A percentile compares a stretch with the other conserved stretches of the same genome.
Evolutionary conservation across 2,329 filamentous ascomycete species (phyloP).

Genomic region (Podosphaera fusca): DNA sequence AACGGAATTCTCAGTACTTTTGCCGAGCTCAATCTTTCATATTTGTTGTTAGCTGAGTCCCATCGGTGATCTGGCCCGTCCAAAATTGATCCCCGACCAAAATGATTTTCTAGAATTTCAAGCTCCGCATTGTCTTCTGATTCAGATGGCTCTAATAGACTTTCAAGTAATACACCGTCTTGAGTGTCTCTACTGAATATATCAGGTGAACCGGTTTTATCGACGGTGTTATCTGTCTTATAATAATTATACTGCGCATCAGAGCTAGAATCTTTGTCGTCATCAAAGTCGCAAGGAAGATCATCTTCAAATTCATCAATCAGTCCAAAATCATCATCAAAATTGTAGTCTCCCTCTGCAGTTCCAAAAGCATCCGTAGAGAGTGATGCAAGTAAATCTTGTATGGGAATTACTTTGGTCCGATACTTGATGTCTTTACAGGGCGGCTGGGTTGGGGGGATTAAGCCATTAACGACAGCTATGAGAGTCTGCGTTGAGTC

Average conservation of each 20-base stretch:
- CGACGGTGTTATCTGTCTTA: conserved; percentile 16
- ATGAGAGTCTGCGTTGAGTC: conserved; percentile 92
- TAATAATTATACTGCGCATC: conserved; percentile 27
- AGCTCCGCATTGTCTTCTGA: conserved; percentile 31
- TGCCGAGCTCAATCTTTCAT: conserved; percentile 38
- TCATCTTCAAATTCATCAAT: conserved; percentile 25
- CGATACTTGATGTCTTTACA: conserved; percentile 68
- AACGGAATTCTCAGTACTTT: conserved; percentile 47
- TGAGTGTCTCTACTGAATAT: conserved; percentile 19
- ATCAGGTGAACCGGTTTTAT: conserved; percentile 11
- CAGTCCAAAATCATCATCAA: conserved; percentile 37
- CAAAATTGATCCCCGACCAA: conserved; percentile 35
- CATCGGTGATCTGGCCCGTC: conserved; percentile 52
- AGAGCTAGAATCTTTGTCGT: conserved; percentile 19
- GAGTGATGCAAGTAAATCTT: conserved; percentile 77
- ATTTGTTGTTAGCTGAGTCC: conserved; percentile 56
- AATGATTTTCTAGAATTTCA: conserved; percentile 57
- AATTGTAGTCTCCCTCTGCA: conserved; percentile 36
- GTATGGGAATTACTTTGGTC: conserved; percentile 63
- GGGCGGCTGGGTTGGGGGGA: conserved; percentile 53
- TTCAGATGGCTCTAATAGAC: conserved; percentile 17
- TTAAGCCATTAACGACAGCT: conserved; percentile 51
- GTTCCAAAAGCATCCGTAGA: conserved; percentile 60
- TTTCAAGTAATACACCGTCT: conserved; percentile 24
- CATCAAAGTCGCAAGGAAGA: conserved; percentile 17